Evolutionary conservation across 192 early-diverging fungal species (phyloP).

Genomic region (Phlyctochytrium arcticum): DNA sequence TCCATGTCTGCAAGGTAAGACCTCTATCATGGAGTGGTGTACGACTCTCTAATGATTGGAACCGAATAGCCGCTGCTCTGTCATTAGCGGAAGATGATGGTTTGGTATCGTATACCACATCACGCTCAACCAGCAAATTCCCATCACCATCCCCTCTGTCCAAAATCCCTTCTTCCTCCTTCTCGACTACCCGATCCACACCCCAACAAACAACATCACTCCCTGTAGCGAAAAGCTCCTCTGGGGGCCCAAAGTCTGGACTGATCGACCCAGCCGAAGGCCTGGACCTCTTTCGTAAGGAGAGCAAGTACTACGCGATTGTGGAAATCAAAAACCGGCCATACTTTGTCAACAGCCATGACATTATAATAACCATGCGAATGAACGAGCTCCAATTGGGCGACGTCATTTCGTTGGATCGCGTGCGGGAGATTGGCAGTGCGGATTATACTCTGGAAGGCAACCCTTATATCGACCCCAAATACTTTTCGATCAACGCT

Average conservation of each 20-base stretch:
- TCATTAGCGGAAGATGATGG: background rate
- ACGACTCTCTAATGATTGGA: too few relatives aligned
- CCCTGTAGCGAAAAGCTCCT: background rate
- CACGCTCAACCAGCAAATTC: background rate
- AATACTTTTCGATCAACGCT: constrained; percentile 73
- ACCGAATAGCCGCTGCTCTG: background rate
- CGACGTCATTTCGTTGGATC: constrained; percentile 80
- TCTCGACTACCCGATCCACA: background rate
- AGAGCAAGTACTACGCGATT: constrained; percentile 68
- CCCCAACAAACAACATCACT: background rate
- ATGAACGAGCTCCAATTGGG: constrained; percentile 83
- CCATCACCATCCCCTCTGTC: constrained; percentile 5
- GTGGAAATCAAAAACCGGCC: constrained; percentile 85
- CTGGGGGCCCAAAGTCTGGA: background rate
- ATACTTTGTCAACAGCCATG: constrained; percentile 82
- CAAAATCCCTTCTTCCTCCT: background rate
- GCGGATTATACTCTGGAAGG: constrained; percentile 83
- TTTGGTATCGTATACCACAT: background rate
- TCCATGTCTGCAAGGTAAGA: too few relatives aligned
- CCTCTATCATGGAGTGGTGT: too few relatives aligned
- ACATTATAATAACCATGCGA: constrained; percentile 77
- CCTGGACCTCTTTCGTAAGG: constrained; percentile 29
- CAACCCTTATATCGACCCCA: constrained; percentile 73
- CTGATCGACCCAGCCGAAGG: constrained; percentile 11
- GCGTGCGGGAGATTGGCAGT: constrained; percentile 81